A percentile compares a stretch with the other conserved stretches of the same genome.
phyloP scores from a whole-genome alignment of 345 rosid species.

The Geranium rotundifolium region DNA sequence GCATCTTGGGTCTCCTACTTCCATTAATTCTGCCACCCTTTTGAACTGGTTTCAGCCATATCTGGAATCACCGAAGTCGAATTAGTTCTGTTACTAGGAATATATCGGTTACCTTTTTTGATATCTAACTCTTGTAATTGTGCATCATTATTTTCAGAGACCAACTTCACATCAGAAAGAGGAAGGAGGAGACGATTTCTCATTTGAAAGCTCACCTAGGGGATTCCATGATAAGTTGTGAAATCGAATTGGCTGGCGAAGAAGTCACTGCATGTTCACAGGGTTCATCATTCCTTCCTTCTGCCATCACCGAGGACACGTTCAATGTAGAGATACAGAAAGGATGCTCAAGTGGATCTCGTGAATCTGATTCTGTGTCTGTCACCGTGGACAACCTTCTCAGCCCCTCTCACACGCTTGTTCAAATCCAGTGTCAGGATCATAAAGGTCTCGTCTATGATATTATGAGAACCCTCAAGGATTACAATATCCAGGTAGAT shows the following conservation, averaged over 20 bases:
- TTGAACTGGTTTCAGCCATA: too few relatives aligned
- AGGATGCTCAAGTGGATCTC: constrained; percentile 24
- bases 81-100: too few relatives aligned
- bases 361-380: constrained; percentile 22
- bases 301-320: constrained; percentile 39
- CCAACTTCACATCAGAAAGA: constrained; percentile 33
- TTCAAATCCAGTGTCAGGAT: constrained; percentile 51
- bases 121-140: too few relatives aligned
- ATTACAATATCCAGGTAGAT: constrained; percentile 48
- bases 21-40: too few relatives aligned
- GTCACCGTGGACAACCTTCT: constrained; percentile 41
- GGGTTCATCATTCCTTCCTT: constrained; percentile 43
- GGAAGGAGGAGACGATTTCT: constrained; percentile 37
- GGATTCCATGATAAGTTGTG: constrained; percentile 44
- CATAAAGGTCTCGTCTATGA: constrained; percentile 68
- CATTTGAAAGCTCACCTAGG: constrained; percentile 31
- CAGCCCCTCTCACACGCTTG: constrained; percentile 51
- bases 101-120: too few relatives aligned
- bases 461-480: constrained; percentile 57
- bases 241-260: constrained; percentile 42
- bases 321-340: constrained; percentile 35
- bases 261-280: constrained; percentile 51
- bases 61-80: too few relatives aligned
- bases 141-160: constrained; percentile 20
- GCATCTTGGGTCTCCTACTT: too few relatives aligned